Evolutionary conservation across 2,329 filamentous ascomycete species (phyloP), one percentile per base, ranked within the genome.

Genomic region (Coniochaeta pulveracea): DNA sequence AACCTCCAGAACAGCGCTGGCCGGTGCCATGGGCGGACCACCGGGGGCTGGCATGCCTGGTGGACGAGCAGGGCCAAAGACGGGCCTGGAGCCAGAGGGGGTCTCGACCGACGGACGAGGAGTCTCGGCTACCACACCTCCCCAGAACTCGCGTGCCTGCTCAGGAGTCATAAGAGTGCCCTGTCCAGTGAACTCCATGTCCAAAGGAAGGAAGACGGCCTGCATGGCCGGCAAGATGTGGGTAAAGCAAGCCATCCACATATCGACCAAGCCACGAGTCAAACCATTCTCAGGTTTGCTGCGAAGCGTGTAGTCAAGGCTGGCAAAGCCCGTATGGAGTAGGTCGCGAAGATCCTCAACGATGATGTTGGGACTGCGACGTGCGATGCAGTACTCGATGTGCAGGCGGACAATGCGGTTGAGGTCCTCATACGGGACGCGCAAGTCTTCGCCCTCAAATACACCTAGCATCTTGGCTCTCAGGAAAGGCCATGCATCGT

Each of bases 181-280:
- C 29, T 72, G 72, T 5, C 89, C 91, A 34, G 85, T 80, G 51
- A 98, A 93, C 52, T 98, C 91, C 9, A 94, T 72, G 49, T 98
- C 91, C 1, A 98, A 62, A 0, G 88, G 91, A 2, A 98, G 63
- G 50, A 98, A 95, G 1, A 95, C 88, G 1, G 89, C 86, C 60
- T 96, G 89, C 47, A 98, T 78, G 50, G 94, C 96, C 0, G 91
- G 91, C 5, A 96, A 60, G 23, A 96, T 84, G 6, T 75, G 82
- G 3, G 85, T 89, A 48, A 95, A 95, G 0, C 91, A 88, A 29
- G 91, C 78, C 38, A 93, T 74, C 91, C 91, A 98, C 50, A 95
- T 77, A 51, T 94, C 85, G 3, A 95, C 89, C 1, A 98, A 66
- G 36, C 85, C 77, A 0, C 85, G 84, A 15, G 96, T 85, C n/a